Evolutionary conservation across 2,329 filamentous ascomycete species (phyloP), one percentile per base, ranked within the genome.

Genomic region (Penicillium italicum): DNA sequence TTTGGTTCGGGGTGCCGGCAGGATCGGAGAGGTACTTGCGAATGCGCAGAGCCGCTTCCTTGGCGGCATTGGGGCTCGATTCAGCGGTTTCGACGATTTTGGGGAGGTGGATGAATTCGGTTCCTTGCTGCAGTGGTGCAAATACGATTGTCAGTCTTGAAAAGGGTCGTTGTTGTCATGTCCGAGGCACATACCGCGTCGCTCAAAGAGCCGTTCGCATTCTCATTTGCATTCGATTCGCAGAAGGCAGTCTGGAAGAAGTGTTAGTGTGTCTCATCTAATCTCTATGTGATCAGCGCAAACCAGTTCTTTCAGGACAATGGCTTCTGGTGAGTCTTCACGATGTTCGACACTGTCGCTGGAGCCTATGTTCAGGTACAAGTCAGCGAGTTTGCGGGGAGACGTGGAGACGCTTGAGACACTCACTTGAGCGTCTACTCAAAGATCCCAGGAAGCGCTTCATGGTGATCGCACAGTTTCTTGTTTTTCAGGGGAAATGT

Each of bases 71-170:
- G 9, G 94, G 93, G 44, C 90, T 96, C 28, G 92, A 96, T 73
- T 97, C 94, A 78, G 92, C 92, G 50, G 89, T 85, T 69, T 97
- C 94, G 77, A 99, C 94, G 63, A 99, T 97, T 56, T 87, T 85
- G 9, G 94, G 94, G 34, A 97, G 87, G 70, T 92, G 90, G 57
- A 96, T 86, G 60, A 96, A 91, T 78, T 97, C 94, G 72, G 95
- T 89, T 69, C 87, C 90, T 82, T 91, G 72, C 68, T 67, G 26
- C 22, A 41, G 14, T 40, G 42, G 30, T 52, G 48, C 16, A 12
- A 26, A 33, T 46, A 36, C 16, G 42, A 59, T 56, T 36, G 55
- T 42, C 50, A 45, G 24, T 26, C 16, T 22, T 28, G 18, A 12
- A 34, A 43, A 12, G 10, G 36, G 42, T 42, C 31, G 37, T 31